These are phyloP conservation scores for Aureobasidium sp. DNA, from an alignment of 2,329 filamentous ascomycete genomes.

Conservation along the genomic window DNA sequence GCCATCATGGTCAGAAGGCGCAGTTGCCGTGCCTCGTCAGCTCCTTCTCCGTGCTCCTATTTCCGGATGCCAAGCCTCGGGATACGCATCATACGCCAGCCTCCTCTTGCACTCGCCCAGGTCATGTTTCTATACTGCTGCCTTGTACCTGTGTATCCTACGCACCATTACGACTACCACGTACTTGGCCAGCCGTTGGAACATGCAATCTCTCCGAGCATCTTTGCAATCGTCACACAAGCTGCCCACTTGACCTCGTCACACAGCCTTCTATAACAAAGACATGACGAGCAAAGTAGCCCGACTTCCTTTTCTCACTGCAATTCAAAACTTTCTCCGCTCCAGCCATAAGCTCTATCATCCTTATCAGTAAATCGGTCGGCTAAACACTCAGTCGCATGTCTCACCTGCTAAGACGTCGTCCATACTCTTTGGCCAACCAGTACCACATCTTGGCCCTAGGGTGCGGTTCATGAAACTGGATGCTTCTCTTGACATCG, in stretches of 20 bases:
- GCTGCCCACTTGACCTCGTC: neutral
- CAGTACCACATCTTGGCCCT: conserved; percentile 44
- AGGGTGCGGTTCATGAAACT: conserved; percentile 57
- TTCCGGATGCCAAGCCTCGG: neutral
- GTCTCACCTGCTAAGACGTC: conserved; percentile 38
- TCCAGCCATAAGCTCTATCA: conserved; percentile 24
- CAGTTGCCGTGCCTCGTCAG: conserved; percentile 5
- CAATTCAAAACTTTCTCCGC: conserved; percentile 22
- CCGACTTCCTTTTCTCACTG: conserved; percentile 16
- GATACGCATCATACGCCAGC: conserved; percentile 8
- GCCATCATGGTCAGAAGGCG: conserved; percentile 3
- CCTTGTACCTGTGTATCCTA: neutral
- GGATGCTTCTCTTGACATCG: conserved; percentile 45
- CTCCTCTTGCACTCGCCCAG: neutral
- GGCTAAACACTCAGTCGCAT: conserved; percentile 41
- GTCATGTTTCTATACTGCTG: neutral
- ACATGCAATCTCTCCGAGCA: neutral
- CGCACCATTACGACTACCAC: neutral
- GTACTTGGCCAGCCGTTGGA: neutral
- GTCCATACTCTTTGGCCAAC: conserved; percentile 41
- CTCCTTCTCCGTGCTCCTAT: conserved; percentile 7
- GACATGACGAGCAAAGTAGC: too few relatives aligned
- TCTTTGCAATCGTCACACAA: neutral
- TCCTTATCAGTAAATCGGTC: conserved; percentile 30
- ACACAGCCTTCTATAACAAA: neutral